Base-by-base conservation (phyloP, 306 rosid species). In the Hylodesmum podocarpum region DNA sequence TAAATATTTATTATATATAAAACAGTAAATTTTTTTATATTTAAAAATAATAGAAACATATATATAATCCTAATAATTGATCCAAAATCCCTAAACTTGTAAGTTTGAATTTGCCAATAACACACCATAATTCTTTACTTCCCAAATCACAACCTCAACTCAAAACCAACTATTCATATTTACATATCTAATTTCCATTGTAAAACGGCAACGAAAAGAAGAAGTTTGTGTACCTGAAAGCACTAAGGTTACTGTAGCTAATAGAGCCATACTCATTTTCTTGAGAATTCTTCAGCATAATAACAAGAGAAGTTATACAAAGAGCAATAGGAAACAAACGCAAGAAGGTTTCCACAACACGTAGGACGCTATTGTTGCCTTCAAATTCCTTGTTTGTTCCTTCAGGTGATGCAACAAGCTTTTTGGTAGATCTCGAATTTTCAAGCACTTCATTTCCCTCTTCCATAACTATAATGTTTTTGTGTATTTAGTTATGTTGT, bases 161-260 rank as follows among this genome's bases (percentile, higher is more conserved):
- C 19, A 5, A 71, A 71, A 71, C 6, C 65, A 19, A 29, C 7
- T 51, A 39, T 0, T 19, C 21, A 66, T 65, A 28, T 39, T 19
- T 21, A 25, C 10, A 36, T 37, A 0, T n/a, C n/a, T 19, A 63
- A 2, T 31, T 29, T 18, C 13, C 9, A 16, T 6, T 8, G 58
- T 51, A 51, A 18, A 54, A 4, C 8, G 4, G n/a, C 11, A 54
- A 21, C 6, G 29, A n/a, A 27, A 57, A 34, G n/a, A n/a, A n/a
- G n/a, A n/a, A n/a, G n/a, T n/a, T n/a, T n/a, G n/a, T n/a, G n/a
- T 73, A 89, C 98, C 90, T 95, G 93, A 95, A 92, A 72, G 93
- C 89, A 54, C 85, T 89, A 46, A 95, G 72, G 72, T 89, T 90
- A 2, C 92, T 79, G 85, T 95, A 95, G 41, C 86, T 63, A 67